phyloP scores from a whole-genome alignment of 352 stramenopile genomes.

The Phytophthora pini region DNA sequence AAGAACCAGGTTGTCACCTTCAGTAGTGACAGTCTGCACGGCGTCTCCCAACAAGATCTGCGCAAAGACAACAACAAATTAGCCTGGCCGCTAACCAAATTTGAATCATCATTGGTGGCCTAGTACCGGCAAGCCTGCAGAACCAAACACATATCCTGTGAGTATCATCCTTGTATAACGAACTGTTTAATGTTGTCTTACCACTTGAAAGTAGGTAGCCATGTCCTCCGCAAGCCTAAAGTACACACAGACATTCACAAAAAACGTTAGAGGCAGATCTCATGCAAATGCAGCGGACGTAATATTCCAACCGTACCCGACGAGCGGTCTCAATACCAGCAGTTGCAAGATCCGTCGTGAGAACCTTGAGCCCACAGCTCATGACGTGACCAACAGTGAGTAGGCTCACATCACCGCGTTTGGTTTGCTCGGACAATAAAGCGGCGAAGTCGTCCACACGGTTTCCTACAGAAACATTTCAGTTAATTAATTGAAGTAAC shows the following conservation, averaged over 20 bases:
- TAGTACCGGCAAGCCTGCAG: constrained; percentile 35
- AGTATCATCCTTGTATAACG: not conserved
- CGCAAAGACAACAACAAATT: constrained; percentile 6
- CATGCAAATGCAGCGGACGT: constrained; percentile 64
- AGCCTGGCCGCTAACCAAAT: constrained; percentile 33
- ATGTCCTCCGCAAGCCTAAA: constrained; percentile 91
- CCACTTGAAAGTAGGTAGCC: constrained; percentile 92
- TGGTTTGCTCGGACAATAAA: constrained; percentile 50
- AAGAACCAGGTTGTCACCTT: constrained; percentile 97
- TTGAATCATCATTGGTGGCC: not conserved
- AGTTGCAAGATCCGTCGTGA: constrained; percentile 56
- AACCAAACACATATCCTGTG: constrained; percentile 7
- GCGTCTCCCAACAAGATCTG: constrained; percentile 89
- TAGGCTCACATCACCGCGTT: constrained; percentile 47
- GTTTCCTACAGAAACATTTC: constrained; percentile 55
- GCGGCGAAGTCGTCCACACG: constrained; percentile 61
- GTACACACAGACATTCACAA: not conserved
- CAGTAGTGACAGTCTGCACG: constrained; percentile 94
- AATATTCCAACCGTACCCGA: constrained; percentile 46
- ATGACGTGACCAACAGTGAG: constrained; percentile 61
- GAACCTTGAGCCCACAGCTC: constrained; percentile 69
- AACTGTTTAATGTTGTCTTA: not conserved
- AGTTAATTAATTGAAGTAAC: not conserved
- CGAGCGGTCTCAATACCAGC: constrained; percentile 58
- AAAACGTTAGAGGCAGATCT: constrained; percentile 24